phyloP scores from a whole-genome alignment of 1,139 yeast genomes.

The Zygosaccharomyces sapae region DNA sequence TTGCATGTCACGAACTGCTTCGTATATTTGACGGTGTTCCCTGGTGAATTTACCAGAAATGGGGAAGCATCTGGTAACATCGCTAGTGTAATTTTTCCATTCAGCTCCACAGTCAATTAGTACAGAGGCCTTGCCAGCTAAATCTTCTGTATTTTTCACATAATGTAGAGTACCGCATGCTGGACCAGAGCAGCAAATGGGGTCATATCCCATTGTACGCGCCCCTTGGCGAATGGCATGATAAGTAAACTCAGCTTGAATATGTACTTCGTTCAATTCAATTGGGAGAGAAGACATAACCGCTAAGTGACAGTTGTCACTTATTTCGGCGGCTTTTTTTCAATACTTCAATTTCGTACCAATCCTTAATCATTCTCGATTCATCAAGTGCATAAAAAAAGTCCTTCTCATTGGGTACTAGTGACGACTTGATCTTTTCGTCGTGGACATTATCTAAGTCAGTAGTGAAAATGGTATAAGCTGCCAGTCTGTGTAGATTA shows the following conservation, averaged over 20 bases:
- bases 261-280: conserved; percentile 81
- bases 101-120: conserved; percentile 97
- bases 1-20: conserved; percentile 84
- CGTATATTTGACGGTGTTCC: conserved; percentile 80
- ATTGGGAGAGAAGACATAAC: conserved; percentile 92
- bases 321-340: conserved; percentile 74
- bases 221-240: conserved; percentile 94
- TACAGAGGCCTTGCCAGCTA: conserved; percentile 57
- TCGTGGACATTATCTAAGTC: conserved; percentile 36
- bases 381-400: conserved; percentile 80
- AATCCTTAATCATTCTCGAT: conserved; percentile 78
- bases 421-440: conserved; percentile 34
- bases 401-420: conserved; percentile 44
- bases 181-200: conserved; percentile 92
- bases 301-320: conserved; percentile 83
- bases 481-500: conserved; percentile 32
- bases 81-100: conserved; percentile 89
- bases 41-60: conserved; percentile 82
- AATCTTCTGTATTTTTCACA: conserved; percentile 71
- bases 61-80: conserved; percentile 94
- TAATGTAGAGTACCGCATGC: conserved; percentile 90
- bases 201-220: conserved; percentile 83
- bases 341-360: conserved; percentile 70
- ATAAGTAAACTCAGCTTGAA: conserved; percentile 92
- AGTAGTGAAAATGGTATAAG: conserved; percentile 39